Percentiles rank a stretch among this genome's conserved stretches.
These are phyloP conservation scores for Penicillium paradoxum DNA, from an alignment of 495 filamentous ascomycete genomes.

Conservation along the genomic window DNA sequence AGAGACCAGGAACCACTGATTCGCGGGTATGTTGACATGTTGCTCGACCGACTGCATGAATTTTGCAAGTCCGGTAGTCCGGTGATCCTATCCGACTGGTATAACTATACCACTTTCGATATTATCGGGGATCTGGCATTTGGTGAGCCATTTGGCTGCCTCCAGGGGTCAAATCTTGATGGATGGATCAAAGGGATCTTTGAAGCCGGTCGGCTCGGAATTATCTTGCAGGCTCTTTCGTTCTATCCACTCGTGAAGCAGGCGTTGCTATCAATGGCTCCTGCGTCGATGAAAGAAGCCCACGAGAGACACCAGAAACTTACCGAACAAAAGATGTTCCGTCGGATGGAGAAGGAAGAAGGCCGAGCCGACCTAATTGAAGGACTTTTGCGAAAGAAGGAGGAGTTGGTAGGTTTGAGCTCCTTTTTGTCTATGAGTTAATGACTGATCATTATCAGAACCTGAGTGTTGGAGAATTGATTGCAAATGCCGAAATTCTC, in stretches of 20 bases:
- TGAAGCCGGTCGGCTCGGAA: constrained; percentile 23
- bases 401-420: constrained; percentile 34
- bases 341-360: constrained; percentile 34
- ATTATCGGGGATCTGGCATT: constrained; percentile 58
- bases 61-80: constrained; percentile 10
- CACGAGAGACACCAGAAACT: constrained; percentile 31
- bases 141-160: constrained; percentile 53
- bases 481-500: constrained; percentile 34
- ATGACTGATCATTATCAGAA: constrained; percentile 18
- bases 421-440: too few relatives aligned
- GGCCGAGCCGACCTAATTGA: constrained; percentile 46
- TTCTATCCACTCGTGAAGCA: constrained; percentile 30
- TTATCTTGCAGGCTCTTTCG: constrained; percentile 29
- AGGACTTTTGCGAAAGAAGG: constrained; percentile 43
- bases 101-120: constrained; percentile 58
- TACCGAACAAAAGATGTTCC: constrained; percentile 34
- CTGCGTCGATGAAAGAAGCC: constrained; percentile 20
- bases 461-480: constrained; percentile 34
- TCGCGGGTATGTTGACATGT: constrained; percentile 38
- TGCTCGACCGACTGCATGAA: constrained; percentile 41
- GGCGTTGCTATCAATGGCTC: constrained; percentile 9
- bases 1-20: constrained; percentile 41
- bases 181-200: constrained; percentile 52
- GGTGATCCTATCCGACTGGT: constrained; percentile 50
- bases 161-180: constrained; percentile 46